These are phyloP conservation scores for Fusarium pseudoanthophilum DNA, from an alignment of 2,329 filamentous ascomycete species.

Conservation along the genomic window DNA sequence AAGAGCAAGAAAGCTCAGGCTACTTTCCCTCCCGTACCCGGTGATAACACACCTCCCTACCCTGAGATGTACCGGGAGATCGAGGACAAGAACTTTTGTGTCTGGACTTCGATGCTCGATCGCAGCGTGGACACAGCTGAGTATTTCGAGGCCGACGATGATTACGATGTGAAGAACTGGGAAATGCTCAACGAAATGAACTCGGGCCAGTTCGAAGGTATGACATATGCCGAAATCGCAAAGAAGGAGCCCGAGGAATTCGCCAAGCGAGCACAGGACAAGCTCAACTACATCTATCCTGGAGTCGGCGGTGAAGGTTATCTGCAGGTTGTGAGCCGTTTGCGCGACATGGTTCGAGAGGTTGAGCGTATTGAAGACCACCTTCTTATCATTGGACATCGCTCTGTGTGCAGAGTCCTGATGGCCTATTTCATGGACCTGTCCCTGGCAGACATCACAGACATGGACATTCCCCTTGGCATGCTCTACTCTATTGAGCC, in stretches of 20 bases:
- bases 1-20: constrained; percentile 79
- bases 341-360: constrained; percentile 95
- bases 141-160: constrained; percentile 89
- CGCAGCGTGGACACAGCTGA: constrained; percentile 89
- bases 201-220: constrained; percentile 89
- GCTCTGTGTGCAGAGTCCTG: constrained; percentile 89
- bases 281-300: constrained; percentile 96
- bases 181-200: constrained; percentile 98
- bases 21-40: constrained; percentile 88
- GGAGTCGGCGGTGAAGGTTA: constrained; percentile 97
- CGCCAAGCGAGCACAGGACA: constrained; percentile 80
- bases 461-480: constrained; percentile 92
- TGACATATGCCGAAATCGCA: constrained; percentile 93
- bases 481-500: constrained; percentile 96
- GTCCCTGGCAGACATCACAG: constrained; percentile 89
- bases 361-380: constrained; percentile 98
- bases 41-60: constrained; percentile 94
- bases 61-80: constrained; percentile 79
- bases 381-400: constrained; percentile 90
- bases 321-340: constrained; percentile 93
- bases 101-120: constrained; percentile 98
- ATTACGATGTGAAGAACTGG: constrained; percentile 97
- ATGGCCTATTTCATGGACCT: constrained; percentile 97
- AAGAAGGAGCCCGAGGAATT: constrained; percentile 84
- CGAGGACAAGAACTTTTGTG: constrained; percentile 90